Evolutionary conservation across 768 basidiomycete genomes (phyloP), one percentile per base, ranked within the genome.

Genomic region (Agaricus subrufescens): DNA sequence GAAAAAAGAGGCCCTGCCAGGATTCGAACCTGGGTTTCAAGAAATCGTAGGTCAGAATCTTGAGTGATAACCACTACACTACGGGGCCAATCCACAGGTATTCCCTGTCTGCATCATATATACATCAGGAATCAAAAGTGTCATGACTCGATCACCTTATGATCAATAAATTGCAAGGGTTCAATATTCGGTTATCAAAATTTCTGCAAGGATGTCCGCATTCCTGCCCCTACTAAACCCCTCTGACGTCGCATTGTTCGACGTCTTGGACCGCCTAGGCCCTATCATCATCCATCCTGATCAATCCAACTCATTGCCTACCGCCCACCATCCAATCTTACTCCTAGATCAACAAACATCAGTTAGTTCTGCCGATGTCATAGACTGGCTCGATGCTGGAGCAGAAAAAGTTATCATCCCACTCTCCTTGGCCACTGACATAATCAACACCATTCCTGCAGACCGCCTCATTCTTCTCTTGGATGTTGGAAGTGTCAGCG

Each of bases 381-480:
- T 83, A 55, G 71, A 80, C 23, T 80, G 76, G 75, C 81, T 99
- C 30, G 91, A 98, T 69, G 73, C 73, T 23, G 94, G 95, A 25
- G 83, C 86, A 2, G 81, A 86, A 62, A 94, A 91, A 69, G 77
- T 94, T 64, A 84, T 97, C 39, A 77, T 94, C 0, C 80, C 86
- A 19, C 77, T 84, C 43, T 69, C 82, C n/a, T 77, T 77, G 63
- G 87, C 80, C 30, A 85, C 83, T 66, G 82, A 82, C 48, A 75
- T 89, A 46, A 81, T 89, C 45, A 84, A 80, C n/a, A 60, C 74
- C 29, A 71, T 96, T 29, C 89, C 91, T 2, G 70, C 84, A 2
- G 79, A 89, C 23, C 81, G 94, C 15, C 73, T 98, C 52, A 67
- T 91, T 44, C 79, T 97, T 50, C 78, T 91, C 29, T 78, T 95